Base-by-base conservation (phyloP, 1,139 yeast species). In the Yamadazyma buinensis region DNA sequence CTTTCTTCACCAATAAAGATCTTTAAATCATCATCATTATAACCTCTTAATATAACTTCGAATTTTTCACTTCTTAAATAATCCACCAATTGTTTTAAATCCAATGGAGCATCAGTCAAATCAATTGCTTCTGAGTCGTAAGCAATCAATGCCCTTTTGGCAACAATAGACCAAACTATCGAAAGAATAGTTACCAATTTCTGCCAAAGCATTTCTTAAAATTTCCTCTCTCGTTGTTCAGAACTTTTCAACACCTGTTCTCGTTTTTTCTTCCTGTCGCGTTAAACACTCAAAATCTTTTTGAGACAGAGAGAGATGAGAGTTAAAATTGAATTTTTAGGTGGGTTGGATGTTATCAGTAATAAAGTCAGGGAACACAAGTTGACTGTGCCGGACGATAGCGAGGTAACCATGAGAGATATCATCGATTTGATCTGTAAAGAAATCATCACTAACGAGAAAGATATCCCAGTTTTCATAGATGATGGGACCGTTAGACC, bases 401-500 rank as follows among this genome's bases (percentile, higher is more conserved):
- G 72, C 5, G 68, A 64, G 19, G 70, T 72, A 5, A 74, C 79
- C 5, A 64, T 81, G 50, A 64, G 64, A 40, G 80, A 80, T 49
- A 65, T 87, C 38, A 67, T 88, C 21, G 62, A 66, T 11, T 64
- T 68, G 38, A 72, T 88, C 30, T 68, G 75, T 20, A 61, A 63
- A 6, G 68, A 72, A 15, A 67, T 85, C 55, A 73, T 85, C 27
- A 61, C 67, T 18, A 77, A 84, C 42, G 72, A 75, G 18, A 78
- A 76, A 41, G 90, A 83, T 51, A 64, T 74, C 17, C 82, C 79
- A 6, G 83, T 88, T 23, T 87, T 90, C 53, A 69, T 90, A 11
- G 95, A 86, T 48, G 92, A 87, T 48, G 95, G 70, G 6, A 72
- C 72, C 2, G 79, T 84, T 7, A 77, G 97, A 35, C 96, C 97